Percentiles rank a stretch among this genome's conserved stretches.
Conservation (phyloP, 257 asterid genomes). For the Leonotis leonurus region DNA sequence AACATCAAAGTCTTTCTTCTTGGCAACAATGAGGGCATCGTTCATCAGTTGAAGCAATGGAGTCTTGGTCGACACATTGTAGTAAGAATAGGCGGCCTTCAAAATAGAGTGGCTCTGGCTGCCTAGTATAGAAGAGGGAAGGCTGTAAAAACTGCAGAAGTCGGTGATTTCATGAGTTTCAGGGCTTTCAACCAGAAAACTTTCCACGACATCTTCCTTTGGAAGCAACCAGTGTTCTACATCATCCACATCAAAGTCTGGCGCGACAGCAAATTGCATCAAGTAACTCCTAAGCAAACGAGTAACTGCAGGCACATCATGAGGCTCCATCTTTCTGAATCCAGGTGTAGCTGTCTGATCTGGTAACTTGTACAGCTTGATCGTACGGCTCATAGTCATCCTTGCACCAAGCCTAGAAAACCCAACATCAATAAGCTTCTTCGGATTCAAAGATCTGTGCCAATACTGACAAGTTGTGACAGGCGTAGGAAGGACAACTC, state of each 20-base stretch:
- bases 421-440: conserved; percentile 74
- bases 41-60: conserved; percentile 76
- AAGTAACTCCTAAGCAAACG: conserved; percentile 62
- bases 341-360: conserved; percentile 56
- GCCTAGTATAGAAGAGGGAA: conserved; percentile 74
- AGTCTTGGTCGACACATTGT: conserved; percentile 55
- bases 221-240: conserved; percentile 81
- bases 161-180: conserved; percentile 70
- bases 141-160: conserved; percentile 72
- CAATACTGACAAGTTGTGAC: conserved; percentile 32
- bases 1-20: conserved; percentile 66
- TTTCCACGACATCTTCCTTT: conserved; percentile 59
- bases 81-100: conserved; percentile 69
- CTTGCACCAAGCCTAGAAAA: conserved; percentile 72
- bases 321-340: conserved; percentile 66
- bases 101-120: conserved; percentile 50
- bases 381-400: conserved; percentile 84
- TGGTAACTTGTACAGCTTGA: conserved; percentile 64
- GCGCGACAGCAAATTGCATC: conserved; percentile 53
- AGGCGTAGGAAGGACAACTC: conserved; percentile 73
- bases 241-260: conserved; percentile 59
- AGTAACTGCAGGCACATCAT: conserved; percentile 68
- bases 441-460: conserved; percentile 61
- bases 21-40: conserved; percentile 69
- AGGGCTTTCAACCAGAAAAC: conserved; percentile 66